Percentiles rank a stretch among this genome's conserved stretches.
Evolutionary conservation across 768 basidiomycete species (phyloP).

Genomic region (Agaricus subrufescens): DNA sequence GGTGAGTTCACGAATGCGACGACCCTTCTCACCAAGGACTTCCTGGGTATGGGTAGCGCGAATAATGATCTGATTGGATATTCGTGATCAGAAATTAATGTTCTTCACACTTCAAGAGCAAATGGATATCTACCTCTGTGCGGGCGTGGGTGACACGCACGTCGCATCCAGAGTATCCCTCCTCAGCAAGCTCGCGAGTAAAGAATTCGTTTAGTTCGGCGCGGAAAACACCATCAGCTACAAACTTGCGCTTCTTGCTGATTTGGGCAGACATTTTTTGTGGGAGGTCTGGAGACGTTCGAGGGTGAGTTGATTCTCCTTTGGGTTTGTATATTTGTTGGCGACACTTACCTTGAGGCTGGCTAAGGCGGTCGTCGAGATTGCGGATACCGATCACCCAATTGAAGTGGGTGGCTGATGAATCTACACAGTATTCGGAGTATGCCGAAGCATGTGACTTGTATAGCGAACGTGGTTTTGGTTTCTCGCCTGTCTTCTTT

Average conservation of each 20-base stretch:
- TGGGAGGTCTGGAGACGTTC: not conserved
- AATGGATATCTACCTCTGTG: constrained; percentile 65
- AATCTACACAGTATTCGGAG: constrained; percentile 26
- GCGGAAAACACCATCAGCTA: constrained; percentile 98
- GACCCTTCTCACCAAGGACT: constrained; percentile 98
- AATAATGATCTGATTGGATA: constrained; percentile 80
- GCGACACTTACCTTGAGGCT: constrained; percentile 22
- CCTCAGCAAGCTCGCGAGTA: constrained; percentile 95
- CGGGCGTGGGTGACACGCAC: constrained; percentile 99
- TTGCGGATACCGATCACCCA: constrained; percentile 18
- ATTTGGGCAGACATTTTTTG: constrained; percentile 77
- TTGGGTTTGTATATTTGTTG: not conserved
- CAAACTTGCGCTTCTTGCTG: constrained; percentile 98
- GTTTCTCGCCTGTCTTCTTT: not conserved
- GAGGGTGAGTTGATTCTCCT: not conserved
- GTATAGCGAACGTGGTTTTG: constrained; percentile 6
- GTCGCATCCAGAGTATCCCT: constrained; percentile 99
- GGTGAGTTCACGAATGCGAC: constrained; percentile 98
- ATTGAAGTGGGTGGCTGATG: constrained; percentile 24
- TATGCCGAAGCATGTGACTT: constrained; percentile 23
- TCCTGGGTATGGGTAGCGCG: constrained; percentile 99
- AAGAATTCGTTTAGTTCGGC: constrained; percentile 99
- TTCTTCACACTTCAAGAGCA: not conserved
- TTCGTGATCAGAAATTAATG: not conserved
- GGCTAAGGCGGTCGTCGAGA: constrained; percentile 22